Base-by-base conservation (phyloP, 192 early-diverging fungal genomes). In the Podila horticola region DNA sequence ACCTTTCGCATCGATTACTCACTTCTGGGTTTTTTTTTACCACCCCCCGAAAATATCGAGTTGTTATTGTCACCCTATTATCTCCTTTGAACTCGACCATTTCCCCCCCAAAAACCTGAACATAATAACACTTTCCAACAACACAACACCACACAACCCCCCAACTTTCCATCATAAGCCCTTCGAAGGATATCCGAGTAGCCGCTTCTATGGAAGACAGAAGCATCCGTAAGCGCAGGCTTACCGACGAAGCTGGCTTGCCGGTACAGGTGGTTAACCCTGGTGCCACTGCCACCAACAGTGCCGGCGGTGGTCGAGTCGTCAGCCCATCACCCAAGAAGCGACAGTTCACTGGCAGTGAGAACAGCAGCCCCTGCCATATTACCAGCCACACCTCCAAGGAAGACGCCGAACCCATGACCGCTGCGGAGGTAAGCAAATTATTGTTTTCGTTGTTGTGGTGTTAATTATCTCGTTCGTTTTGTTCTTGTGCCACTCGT, bases 141-240 rank as follows among this genome's bases (percentile, higher is more conserved):
- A 38, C 33, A 24, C 12, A 15, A 45, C 34, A 45, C 67, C 28
- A 19, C 57, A 28, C 41, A 36, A 60, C 26, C 55, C 59, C 33
- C 41, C 34, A 60, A 33, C 41, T 66, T 72, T 72, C 52, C 77
- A 81, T 24, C 77, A 81, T 81, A 73, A 81, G 77, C 71, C 77
- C 77, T 29, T 72, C 77, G 62, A 81, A 73, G 62, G 71, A 81
- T 79, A 50, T 72, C 62, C 66, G 71, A 58, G 77, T 73, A 31
- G 66, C 58, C 67, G 71, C 71, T 81, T 81, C 77, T 73, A 81
- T 81, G 77, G 77, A 81, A 63, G 77, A 81, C 67, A 81, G 77
- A 73, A 73, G 77, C 77, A 81, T 81, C 77, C 77, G 77, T 69
- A 81, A 81, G 77, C 77, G 77, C 31, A 81, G 72, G 77, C 77